phyloP scores from a whole-genome alignment of 352 stramenopile genomes.

The Pythium rishiriense region DNA sequence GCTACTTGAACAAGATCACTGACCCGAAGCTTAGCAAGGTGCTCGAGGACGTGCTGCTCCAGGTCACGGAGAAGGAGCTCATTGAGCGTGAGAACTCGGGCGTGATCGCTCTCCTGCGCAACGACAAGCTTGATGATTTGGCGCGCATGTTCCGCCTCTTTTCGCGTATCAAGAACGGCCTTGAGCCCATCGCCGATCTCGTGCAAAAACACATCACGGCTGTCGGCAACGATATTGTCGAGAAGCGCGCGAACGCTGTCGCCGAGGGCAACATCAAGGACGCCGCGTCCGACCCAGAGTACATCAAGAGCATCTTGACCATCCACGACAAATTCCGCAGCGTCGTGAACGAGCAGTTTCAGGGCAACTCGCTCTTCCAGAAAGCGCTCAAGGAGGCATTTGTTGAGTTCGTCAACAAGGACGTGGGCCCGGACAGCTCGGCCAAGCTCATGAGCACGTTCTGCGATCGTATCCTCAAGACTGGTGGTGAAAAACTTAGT shows the following conservation, averaged over 20 bases:
- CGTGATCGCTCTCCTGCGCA: conserved; percentile 94
- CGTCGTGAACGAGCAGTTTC: conserved; percentile 97
- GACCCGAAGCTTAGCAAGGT: conserved; percentile 95
- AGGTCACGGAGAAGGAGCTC: conserved; percentile 94
- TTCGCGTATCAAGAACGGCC: conserved; percentile 92
- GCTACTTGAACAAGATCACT: conserved; percentile 96
- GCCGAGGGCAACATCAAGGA: conserved; percentile 94
- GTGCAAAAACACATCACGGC: conserved; percentile 95
- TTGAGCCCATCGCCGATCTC: conserved; percentile 96
- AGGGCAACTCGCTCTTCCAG: conserved; percentile 97
- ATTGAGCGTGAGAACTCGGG: conserved; percentile 97
- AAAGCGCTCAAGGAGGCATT: conserved; percentile 99
- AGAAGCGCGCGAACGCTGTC: conserved; percentile 81
- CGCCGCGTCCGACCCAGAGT: conserved; percentile 91
- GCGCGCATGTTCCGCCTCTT: conserved; percentile 99
- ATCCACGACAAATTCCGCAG: conserved; percentile 98
- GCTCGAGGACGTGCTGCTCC: conserved; percentile 94
- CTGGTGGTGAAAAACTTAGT: conserved; percentile 96
- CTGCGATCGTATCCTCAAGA: conserved; percentile 99
- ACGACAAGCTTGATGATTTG: conserved; percentile 97
- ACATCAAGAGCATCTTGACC: conserved; percentile 98
- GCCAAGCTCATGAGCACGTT: conserved; percentile 99
- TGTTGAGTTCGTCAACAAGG: conserved; percentile 99
- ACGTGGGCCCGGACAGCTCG: conserved; percentile 96
- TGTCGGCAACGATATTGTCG: conserved; percentile 87